Conservation (phyloP, 768 basidiomycete species). For the Lentinula sp. region DNA sequence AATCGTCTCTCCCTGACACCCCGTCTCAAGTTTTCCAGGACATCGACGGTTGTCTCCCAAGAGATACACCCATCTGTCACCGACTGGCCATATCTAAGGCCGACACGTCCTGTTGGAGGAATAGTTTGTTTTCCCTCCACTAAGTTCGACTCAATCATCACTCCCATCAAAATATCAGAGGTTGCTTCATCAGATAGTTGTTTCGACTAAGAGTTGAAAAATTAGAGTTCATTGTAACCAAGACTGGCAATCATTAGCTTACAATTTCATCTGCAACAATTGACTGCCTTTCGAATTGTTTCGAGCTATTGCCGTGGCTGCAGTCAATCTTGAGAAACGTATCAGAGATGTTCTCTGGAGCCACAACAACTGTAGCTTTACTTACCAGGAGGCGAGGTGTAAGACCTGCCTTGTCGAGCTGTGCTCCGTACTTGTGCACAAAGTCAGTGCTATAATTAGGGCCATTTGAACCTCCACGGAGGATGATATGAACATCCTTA, state of each 20-base stretch:
- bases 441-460: constrained; percentile 80
- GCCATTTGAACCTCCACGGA: constrained; percentile 86
- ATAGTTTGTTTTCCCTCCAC: constrained; percentile 88
- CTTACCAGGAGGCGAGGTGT: background rate
- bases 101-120: constrained; percentile 59
- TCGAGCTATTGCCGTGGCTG: constrained; percentile 92
- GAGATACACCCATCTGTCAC: constrained; percentile 92
- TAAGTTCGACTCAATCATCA: constrained; percentile 97
- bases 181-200: constrained; percentile 79
- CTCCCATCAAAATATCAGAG: constrained; percentile 73
- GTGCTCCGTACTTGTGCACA: constrained; percentile 55
- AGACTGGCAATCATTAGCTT: constrained; percentile 18
- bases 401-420: constrained; percentile 51
- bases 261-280: constrained; percentile 90
- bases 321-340: constrained; percentile 64
- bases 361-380: background rate
- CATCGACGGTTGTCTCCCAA: constrained; percentile 71
- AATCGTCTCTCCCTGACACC: constrained; percentile 14
- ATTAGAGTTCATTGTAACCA: background rate
- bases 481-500: constrained; percentile 90
- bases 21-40: constrained; percentile 68
- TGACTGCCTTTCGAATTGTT: constrained; percentile 85
- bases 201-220: constrained; percentile 49
- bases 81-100: constrained; percentile 72
- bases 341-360: background rate